Conservation (phyloP, 805 yeast species). For the Gaillardinia entomophila region DNA sequence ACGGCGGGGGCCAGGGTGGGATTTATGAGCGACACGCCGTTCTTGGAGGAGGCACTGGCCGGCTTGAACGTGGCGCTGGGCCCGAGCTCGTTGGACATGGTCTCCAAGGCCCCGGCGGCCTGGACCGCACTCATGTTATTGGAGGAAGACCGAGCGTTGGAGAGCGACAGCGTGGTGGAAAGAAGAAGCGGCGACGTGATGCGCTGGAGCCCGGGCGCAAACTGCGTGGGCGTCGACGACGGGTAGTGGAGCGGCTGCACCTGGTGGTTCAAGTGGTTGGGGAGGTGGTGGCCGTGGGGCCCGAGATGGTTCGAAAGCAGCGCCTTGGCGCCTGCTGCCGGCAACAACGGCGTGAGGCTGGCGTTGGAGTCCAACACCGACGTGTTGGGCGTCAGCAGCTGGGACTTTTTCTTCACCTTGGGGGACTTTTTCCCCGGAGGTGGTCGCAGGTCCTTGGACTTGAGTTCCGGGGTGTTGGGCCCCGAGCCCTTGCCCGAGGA, state of each 20-base stretch:
- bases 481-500: constrained; percentile 32
- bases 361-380: constrained; percentile 5
- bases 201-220: constrained; percentile 57
- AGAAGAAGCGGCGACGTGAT: constrained; percentile 62
- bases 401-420: constrained; percentile 14
- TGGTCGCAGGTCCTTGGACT: constrained; percentile 39
- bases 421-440: background rate
- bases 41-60: constrained; percentile 7
- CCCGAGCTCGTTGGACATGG: constrained; percentile 38
- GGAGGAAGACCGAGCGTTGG: constrained; percentile 27
- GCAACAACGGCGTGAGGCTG: constrained; percentile 22
- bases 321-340: constrained; percentile 14
- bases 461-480: constrained; percentile 53
- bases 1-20: constrained; percentile 1
- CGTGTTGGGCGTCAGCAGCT: constrained; percentile 5
- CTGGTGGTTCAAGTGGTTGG: constrained; percentile 16
- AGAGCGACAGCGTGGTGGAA: constrained; percentile 43
- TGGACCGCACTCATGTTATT: constrained; percentile 17
- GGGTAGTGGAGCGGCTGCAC: constrained; percentile 63
- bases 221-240: constrained; percentile 63
- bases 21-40: constrained; percentile 29
- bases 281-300: constrained; percentile 11
- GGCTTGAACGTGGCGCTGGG: constrained; percentile 38
- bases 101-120: constrained; percentile 42
- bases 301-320: no score